phyloP scores from a whole-genome alignment of 2,329 filamentous ascomycete genomes.

The Aspergillus aculeatus region DNA sequence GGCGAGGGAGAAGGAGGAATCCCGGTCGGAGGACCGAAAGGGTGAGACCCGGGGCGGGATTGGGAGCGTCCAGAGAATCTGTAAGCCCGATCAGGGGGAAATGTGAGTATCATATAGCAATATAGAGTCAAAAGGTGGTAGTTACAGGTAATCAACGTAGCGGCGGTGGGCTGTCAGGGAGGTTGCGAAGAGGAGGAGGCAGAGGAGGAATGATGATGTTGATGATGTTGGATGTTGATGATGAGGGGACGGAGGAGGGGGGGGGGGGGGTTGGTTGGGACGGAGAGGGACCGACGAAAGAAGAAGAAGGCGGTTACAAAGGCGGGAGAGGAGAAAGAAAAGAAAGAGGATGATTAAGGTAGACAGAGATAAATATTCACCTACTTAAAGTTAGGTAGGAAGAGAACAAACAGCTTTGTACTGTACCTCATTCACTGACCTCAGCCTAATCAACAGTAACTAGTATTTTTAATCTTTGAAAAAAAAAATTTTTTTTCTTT shows the following conservation, averaged over 20 bases:
- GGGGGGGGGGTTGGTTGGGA: neutral
- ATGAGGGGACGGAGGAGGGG: neutral
- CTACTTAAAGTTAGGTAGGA: too few species aligned
- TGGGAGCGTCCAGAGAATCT: neutral
- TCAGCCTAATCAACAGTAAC: neutral
- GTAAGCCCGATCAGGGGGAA: neutral
- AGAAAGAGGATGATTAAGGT: neutral
- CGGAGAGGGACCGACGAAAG: conserved; percentile 1
- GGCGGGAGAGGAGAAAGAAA: conserved; percentile 10
- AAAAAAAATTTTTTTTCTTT: neutral
- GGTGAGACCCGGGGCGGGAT: neutral
- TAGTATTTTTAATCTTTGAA: too few species aligned
- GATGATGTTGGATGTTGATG: neutral
- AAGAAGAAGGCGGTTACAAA: conserved; percentile 16
- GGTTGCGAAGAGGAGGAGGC: neutral
- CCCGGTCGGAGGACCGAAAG: neutral
- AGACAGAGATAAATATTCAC: too few species aligned
- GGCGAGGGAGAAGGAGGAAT: neutral
- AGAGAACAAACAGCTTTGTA: too few species aligned
- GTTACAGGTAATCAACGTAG: neutral
- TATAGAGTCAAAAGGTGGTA: neutral
- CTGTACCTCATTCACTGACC: neutral
- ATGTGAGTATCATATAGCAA: neutral
- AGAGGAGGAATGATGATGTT: neutral
- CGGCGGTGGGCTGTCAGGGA: neutral